Conservation (phyloP, 495 filamentous ascomycete species). For the Baudoinia panamericana region DNA sequence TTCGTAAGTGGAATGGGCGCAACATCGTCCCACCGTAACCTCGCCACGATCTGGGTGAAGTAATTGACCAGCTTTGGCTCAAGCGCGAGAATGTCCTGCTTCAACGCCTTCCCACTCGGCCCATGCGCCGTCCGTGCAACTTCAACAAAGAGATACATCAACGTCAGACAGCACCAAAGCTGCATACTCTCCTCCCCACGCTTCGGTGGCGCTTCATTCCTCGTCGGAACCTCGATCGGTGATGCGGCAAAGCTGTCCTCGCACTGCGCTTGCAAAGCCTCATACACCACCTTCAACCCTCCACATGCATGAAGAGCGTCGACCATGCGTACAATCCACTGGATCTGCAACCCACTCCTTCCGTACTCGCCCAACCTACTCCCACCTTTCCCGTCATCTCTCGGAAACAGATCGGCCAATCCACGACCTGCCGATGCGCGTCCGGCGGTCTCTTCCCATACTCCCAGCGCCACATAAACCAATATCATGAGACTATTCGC, state of each 20-base stretch:
- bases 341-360: constrained; percentile 20
- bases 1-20: constrained; percentile 49
- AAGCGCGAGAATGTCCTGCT: constrained; percentile 29
- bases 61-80: constrained; percentile 58
- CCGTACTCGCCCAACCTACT: constrained; percentile 9
- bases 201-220: constrained; percentile 8
- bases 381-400: too few species aligned
- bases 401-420: constrained; percentile 14
- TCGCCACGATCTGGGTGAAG: constrained; percentile 60
- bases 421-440: constrained; percentile 1
- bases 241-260: constrained; percentile 6
- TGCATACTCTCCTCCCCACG: constrained; percentile 26
- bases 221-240: not conserved
- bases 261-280: constrained; percentile 6
- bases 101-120: constrained; percentile 17
- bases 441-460: constrained; percentile 64
- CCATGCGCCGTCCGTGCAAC: constrained; percentile 26
- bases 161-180: constrained; percentile 30
- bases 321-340: constrained; percentile 27
- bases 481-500: constrained; percentile 51
- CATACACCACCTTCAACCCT: constrained; percentile 23
- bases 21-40: constrained; percentile 78
- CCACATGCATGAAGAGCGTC: constrained; percentile 20
- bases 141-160: constrained; percentile 29
- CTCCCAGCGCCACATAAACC: constrained; percentile 62